Base-by-base conservation (phyloP, 2,329 filamentous ascomycete species). In the Nemania abortiva region DNA sequence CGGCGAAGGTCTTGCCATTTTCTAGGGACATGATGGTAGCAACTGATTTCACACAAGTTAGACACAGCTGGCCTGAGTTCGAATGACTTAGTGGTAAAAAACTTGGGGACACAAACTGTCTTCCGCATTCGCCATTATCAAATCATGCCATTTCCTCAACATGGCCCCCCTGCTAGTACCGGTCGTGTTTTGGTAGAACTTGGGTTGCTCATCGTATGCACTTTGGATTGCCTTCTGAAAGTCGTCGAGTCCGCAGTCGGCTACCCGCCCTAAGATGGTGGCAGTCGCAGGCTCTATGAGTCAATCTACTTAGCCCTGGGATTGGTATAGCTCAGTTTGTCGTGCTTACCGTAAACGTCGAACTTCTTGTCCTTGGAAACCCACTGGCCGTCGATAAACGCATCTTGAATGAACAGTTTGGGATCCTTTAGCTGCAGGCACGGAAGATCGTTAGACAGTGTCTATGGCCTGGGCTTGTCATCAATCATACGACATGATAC, bases 1-100 rank as follows among this genome's bases (percentile, higher is more conserved):
- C 88, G 4, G 85, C 84, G 3, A 90, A 73, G 0, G 90, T 88
- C 80, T 92, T 92, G 31, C 90, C 90, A 71, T 92, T 92, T 80
- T 92, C 90, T 85, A 89, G 89, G 37, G 89, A 91, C 70, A 92
- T 88, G 61, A 92, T 80, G 52, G 84, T 42, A 15, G 37, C 37
- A 42, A 42, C 37, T 42, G 13, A 15, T 3, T 11, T 42, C 37
- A 89, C n/a, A n/a, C 0, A 89, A 47, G 42, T 20, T 31, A 18
- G 24, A 34, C 10, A 34, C 31, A 10, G 31, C 31, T 34, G 10
- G 31, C 10, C 10, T 10, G 31, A 34, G 31, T 10, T 34, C n/a
- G n/a, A n/a, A n/a, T 34, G 29, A 2, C 69, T 18, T 31, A 6
- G 37, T 6, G 37, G 13, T 45, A 53, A 20, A 27, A 6, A 53